These are phyloP conservation scores for Microthlaspi erraticum DNA, from an alignment of 345 rosid species.

Conservation along the genomic window DNA sequence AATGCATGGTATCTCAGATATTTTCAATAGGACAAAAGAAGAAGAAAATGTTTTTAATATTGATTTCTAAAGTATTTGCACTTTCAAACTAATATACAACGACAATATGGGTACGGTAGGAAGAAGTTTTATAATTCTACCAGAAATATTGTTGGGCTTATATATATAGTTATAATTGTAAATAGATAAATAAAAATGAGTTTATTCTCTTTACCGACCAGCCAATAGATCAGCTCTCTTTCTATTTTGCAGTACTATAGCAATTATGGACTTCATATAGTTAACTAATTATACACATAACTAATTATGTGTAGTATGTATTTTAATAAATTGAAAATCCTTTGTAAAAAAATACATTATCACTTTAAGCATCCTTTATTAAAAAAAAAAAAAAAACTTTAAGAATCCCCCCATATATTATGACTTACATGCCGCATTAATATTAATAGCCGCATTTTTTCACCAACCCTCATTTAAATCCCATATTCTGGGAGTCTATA, in stretches of 20 bases:
- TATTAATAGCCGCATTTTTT: neutral
- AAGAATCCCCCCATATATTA: neutral
- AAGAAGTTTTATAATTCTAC: neutral
- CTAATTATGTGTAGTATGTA: no score
- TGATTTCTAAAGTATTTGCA: slow-evolving; percentile 13
- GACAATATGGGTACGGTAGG: neutral
- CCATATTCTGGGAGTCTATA: neutral
- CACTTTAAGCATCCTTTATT: no score
- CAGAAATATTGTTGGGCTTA: neutral
- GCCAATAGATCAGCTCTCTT: slow-evolving; percentile 15
- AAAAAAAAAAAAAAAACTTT: no score
- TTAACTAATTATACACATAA: no score
- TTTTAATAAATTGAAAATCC: no score
- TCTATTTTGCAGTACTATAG: neutral
- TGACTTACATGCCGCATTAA: neutral
- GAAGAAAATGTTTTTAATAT: neutral
- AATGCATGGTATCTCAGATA: slow-evolving; percentile 1
- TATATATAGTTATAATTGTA: neutral
- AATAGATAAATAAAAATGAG: neutral
- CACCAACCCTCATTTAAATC: neutral
- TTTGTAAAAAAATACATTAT: no score
- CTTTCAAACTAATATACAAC: slow-evolving; percentile 11
- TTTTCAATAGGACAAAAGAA: neutral
- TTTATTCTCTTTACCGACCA: slow-evolving; percentile 23
- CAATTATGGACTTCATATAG: neutral